A percentile compares a stretch with the other conserved stretches of the same genome.
phyloP scores from a whole-genome alignment of 495 filamentous ascomycete genomes.

The Aspergillus carlsbadensis region DNA sequence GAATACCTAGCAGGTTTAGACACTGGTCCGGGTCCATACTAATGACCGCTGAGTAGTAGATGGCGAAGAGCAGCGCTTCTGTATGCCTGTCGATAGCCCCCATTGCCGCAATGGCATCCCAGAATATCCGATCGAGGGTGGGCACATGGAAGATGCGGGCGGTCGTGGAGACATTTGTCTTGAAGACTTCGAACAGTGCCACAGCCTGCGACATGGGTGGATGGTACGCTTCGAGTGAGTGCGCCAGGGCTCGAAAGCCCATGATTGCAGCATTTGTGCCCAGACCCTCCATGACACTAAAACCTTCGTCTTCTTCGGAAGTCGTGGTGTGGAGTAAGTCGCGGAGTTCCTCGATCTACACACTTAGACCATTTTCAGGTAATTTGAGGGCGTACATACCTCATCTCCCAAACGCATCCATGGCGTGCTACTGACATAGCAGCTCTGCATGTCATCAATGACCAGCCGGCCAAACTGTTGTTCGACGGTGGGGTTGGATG shows the following conservation, averaged over 20 bases:
- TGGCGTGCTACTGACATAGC: neutral
- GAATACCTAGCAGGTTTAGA: slow-evolving; percentile 22
- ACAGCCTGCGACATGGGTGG: slow-evolving; percentile 29
- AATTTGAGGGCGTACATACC: neutral
- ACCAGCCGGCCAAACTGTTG: neutral
- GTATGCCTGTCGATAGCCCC: slow-evolving; percentile 31
- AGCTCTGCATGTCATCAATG: slow-evolving; percentile 5
- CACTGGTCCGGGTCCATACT: slow-evolving; percentile 28
- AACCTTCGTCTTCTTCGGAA: slow-evolving; percentile 9
- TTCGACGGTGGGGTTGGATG: neutral
- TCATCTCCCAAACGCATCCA: neutral
- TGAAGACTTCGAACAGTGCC: slow-evolving; percentile 32
- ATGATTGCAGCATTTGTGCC: slow-evolving; percentile 17
- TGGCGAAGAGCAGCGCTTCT: slow-evolving; percentile 43
- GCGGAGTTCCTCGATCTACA: slow-evolving; percentile 25
- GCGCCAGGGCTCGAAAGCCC: neutral
- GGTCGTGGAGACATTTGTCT: slow-evolving; percentile 38
- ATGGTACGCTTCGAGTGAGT: slow-evolving; percentile 20
- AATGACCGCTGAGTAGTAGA: slow-evolving; percentile 43
- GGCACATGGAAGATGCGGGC: slow-evolving; percentile 48
- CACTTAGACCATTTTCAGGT: slow-evolving; percentile 25
- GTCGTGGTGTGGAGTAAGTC: slow-evolving; percentile 4
- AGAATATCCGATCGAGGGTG: slow-evolving; percentile 29
- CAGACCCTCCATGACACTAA: slow-evolving; percentile 21
- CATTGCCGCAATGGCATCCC: slow-evolving; percentile 35